Base-by-base conservation (phyloP, 805 yeast genomes). In the Wickerhamomyces pijperi region DNA sequence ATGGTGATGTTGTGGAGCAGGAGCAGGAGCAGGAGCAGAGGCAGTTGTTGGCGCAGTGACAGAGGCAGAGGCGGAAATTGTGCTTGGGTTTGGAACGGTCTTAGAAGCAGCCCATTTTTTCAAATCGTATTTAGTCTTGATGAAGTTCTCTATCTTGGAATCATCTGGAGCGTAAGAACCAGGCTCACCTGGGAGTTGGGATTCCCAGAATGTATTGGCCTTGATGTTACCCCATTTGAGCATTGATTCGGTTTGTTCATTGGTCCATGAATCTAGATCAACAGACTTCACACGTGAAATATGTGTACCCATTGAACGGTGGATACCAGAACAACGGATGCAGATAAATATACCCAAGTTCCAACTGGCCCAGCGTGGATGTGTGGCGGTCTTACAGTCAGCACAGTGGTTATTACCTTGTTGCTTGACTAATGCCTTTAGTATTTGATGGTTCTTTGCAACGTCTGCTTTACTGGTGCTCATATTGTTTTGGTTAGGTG, bases 291-390 rank as follows among this genome's bases (percentile, higher is more conserved):
- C 97, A 54, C 85, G 72, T 21, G 94, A 80, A 36, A 90, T 86
- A 61, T 90, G 98, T 0, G 97, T 88, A 1, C 98, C 97, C 80
- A 90, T 77, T 38, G 90, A 76, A 55, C 97, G 70, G 58, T 90
- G 98, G 45, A 90, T 82, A 2, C 98, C 98, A 2, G 97, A 88
- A 60, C 98, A 90, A 51, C 92, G 71, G 46, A 90, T 90, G 60
- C 98, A 90, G 33, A 90, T 73, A 53, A 92, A 88, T 41, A 92
- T 76, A 19, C 98, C 98, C 39, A 90, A 60, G 50, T 82, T 87
- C 96, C 97, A 90, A 16, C 94, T 80, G 11, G 97, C 96, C 98
- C 98, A 90, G 39, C 97, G 72, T 18, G 98, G 98, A 59, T 90
- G 94, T 28, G 81, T 72, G 13, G 90, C 72, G 0, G 78, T 71